Evolutionary conservation across 345 rosid genomes (phyloP).

Genomic region (Theobroma cacao): DNA sequence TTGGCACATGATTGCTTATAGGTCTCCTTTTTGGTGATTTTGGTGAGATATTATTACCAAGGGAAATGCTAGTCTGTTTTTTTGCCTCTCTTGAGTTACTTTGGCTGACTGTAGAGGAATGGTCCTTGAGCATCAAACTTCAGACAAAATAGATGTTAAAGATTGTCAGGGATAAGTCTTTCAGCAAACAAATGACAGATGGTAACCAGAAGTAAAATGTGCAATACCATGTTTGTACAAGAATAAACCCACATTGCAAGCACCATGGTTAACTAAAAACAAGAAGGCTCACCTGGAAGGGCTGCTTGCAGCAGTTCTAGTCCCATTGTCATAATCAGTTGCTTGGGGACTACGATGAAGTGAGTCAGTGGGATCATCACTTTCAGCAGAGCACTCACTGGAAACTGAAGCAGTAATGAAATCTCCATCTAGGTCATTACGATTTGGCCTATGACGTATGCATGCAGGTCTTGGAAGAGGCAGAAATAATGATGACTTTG

Average conservation of each 20-base stretch:
- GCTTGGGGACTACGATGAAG: conserved; percentile 44
- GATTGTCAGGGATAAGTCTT: conserved; percentile 12
- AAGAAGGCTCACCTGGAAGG: conserved; percentile 43
- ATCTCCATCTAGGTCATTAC: conserved; percentile 49
- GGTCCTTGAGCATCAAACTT: conserved; percentile 50
- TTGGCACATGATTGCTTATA: conserved; percentile 46
- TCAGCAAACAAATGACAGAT: not conserved
- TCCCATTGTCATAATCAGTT: conserved; percentile 43
- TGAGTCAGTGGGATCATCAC: conserved; percentile 44
- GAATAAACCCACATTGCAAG: conserved; percentile 1
- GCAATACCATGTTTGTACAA: not conserved
- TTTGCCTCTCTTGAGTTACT: conserved; percentile 41
- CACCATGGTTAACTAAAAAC: conserved; percentile 1
- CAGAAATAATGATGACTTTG: conserved; percentile 41
- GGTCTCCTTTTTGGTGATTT: conserved; percentile 49
- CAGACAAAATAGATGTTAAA: conserved; percentile 12
- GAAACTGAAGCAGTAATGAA: conserved; percentile 40
- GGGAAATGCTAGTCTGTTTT: conserved; percentile 42
- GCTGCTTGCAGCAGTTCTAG: conserved; percentile 39
- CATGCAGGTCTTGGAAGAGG: conserved; percentile 55
- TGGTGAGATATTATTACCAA: conserved; percentile 41
- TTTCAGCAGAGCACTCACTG: conserved; percentile 48
- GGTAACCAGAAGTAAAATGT: not conserved
- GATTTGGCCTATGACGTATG: conserved; percentile 35
- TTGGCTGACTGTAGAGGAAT: conserved; percentile 24